phyloP scores from a whole-genome alignment of 352 stramenopile species.

The Phytophthora sp. region DNA sequence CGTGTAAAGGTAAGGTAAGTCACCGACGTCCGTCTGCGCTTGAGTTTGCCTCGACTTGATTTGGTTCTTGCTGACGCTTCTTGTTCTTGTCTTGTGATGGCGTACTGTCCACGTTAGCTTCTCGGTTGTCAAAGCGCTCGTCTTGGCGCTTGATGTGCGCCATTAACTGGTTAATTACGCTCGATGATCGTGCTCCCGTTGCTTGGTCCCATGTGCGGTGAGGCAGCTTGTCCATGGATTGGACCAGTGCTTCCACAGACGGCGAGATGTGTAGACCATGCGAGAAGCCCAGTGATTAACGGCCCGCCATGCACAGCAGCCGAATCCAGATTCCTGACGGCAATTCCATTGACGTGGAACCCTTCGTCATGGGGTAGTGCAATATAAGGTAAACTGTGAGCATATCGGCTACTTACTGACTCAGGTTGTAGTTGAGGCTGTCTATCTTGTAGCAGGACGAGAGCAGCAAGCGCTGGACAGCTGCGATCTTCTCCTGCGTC shows the following conservation, averaged over 20 bases:
- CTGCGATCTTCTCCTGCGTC: conserved; percentile 2
- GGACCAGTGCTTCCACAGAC: too few species aligned
- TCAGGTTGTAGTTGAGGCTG: not conserved
- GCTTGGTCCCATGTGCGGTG: too few species aligned
- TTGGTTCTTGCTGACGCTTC: conserved; percentile 3
- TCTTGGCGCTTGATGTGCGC: conserved; percentile 12
- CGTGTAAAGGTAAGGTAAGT: conserved; percentile 3
- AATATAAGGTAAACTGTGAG: not conserved
- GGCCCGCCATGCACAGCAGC: not conserved
- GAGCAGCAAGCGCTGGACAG: conserved; percentile 3
- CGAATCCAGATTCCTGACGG: not conserved
- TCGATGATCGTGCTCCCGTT: not conserved
- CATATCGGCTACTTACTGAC: not conserved
- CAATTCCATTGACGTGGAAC: not conserved
- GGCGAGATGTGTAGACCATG: conserved; percentile 2
- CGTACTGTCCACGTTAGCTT: conserved; percentile 1
- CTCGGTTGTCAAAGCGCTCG: conserved; percentile 5
- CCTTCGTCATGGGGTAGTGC: not conserved
- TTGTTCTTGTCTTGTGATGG: not conserved
- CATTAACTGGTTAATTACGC: conserved; percentile 25
- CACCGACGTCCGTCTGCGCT: conserved; percentile 3
- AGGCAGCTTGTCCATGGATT: too few species aligned
- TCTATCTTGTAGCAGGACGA: conserved; percentile 11
- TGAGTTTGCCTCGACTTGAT: conserved; percentile 6
- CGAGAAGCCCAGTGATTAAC: conserved; percentile 2